Conservation (phyloP, 2,329 filamentous ascomycete genomes). For the Colletotrichum shisoi region DNA sequence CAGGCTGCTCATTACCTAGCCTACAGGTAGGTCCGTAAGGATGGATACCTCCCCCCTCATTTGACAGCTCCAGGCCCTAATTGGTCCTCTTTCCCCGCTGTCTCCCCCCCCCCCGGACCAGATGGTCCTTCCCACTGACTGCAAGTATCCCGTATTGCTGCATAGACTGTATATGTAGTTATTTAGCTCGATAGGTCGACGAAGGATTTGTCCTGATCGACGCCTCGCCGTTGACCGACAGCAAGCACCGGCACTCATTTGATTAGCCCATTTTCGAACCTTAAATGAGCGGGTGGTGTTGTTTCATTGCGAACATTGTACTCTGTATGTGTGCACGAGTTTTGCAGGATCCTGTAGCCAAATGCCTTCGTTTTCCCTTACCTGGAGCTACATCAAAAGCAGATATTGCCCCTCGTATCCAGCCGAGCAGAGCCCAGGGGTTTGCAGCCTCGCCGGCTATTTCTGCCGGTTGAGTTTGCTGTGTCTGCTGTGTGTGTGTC, state of each 20-base stretch:
- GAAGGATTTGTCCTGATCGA: slow-evolving; percentile 19
- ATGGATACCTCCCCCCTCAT: slow-evolving; percentile 16
- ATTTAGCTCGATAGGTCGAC: neutral
- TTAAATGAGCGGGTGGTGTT: neutral
- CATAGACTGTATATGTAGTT: neutral
- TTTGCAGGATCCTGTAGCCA: neutral
- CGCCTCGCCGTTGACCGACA: neutral
- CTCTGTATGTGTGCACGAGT: neutral
- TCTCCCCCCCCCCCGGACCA: neutral
- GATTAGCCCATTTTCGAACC: neutral
- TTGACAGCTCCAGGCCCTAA: neutral
- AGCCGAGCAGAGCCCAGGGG: neutral
- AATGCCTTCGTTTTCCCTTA: neutral
- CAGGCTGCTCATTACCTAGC: neutral
- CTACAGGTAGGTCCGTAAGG: neutral
- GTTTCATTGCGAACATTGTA: neutral
- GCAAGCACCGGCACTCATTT: neutral
- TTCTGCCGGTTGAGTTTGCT: too few relatives aligned
- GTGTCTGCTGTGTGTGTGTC: neutral
- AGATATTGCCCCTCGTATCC: neutral
- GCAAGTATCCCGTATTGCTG: neutral
- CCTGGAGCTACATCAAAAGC: neutral
- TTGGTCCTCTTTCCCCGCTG: neutral
- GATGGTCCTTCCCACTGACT: slow-evolving; percentile 1
- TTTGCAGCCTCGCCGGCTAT: too few relatives aligned